Evolutionary conservation across 768 basidiomycete species (phyloP).

Genomic region (Amanita rimosa): DNA sequence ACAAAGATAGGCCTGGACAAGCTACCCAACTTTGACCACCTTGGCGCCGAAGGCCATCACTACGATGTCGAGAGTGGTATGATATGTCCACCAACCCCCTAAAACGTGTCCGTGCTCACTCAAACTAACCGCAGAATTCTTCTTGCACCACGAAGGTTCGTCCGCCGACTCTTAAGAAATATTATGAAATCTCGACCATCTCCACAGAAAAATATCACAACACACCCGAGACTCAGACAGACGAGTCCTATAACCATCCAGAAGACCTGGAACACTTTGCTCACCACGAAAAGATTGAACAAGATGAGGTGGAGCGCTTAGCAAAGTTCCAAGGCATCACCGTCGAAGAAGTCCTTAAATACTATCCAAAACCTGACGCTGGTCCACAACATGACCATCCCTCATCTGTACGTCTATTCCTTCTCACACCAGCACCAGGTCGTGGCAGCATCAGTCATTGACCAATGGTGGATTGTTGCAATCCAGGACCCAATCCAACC

Average conservation of each 20-base stretch:
- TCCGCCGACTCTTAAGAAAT: neutral
- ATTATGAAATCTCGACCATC: neutral
- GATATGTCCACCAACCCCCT: constrained; percentile 14
- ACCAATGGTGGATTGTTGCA: constrained; percentile 7
- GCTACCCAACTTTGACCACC: constrained; percentile 70
- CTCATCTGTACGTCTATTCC: neutral
- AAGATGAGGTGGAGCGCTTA: constrained; percentile 72
- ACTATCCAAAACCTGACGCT: constrained; percentile 31
- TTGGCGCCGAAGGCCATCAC: constrained; percentile 89
- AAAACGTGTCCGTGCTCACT: neutral
- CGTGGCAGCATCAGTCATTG: too few species aligned
- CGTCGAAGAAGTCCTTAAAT: constrained; percentile 54
- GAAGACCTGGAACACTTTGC: constrained; percentile 91
- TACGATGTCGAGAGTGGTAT: constrained; percentile 85
- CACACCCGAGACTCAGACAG: constrained; percentile 95
- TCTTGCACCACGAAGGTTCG: constrained; percentile 92
- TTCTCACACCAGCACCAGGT: neutral
- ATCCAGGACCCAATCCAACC: constrained; percentile 9
- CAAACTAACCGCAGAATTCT: constrained; percentile 51
- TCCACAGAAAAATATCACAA: constrained; percentile 79
- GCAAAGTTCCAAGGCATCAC: constrained; percentile 76
- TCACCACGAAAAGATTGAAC: constrained; percentile 81
- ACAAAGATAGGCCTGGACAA: constrained; percentile 59
- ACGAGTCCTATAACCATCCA: constrained; percentile 87
- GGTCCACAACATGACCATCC: constrained; percentile 9